Evolutionary conservation across 768 basidiomycete genomes (phyloP).

Genomic region (Pulveroboletus sp.): DNA sequence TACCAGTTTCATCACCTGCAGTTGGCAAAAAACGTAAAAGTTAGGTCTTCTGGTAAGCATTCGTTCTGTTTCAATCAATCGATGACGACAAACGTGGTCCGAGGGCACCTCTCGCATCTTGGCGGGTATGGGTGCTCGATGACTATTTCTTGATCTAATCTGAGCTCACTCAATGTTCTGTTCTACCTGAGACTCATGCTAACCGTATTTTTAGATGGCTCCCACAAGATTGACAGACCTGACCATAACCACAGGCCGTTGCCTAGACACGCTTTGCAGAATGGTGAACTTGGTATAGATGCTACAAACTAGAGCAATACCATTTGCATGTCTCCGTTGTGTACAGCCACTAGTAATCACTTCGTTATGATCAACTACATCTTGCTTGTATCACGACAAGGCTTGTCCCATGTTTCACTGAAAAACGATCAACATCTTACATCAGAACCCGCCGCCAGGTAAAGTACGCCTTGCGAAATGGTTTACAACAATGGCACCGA

Average conservation of each 20-base stretch:
- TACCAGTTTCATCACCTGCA: neutral
- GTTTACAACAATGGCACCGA: conserved; percentile 83
- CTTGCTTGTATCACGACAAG: conserved; percentile 92
- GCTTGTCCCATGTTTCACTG: conserved; percentile 34
- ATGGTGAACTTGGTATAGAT: neutral
- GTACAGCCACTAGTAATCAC: conserved; percentile 25
- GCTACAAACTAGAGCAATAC: conserved; percentile 4
- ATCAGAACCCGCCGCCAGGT: conserved; percentile 43
- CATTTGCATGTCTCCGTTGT: neutral
- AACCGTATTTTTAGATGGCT: neutral
- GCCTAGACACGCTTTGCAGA: neutral
- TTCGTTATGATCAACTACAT: conserved; percentile 83
- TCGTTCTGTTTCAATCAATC: conserved; percentile 19
- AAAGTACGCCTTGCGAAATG: conserved; percentile 96
- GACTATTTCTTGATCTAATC: conserved; percentile 91
- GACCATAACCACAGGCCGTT: neutral
- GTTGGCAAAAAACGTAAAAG: conserved; percentile 7
- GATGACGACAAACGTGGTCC: conserved; percentile 76
- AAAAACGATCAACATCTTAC: conserved; percentile 8
- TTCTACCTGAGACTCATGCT: neutral
- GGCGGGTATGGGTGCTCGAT: conserved; percentile 45
- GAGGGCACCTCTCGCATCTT: conserved; percentile 55
- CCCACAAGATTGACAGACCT: neutral
- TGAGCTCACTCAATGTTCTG: conserved; percentile 46
- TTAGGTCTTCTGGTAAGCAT: conserved; percentile 20